Percentiles rank a stretch among this genome's conserved stretches.
phyloP scores from a whole-genome alignment of 768 basidiomycete species.

The Baorangia bicolor region DNA sequence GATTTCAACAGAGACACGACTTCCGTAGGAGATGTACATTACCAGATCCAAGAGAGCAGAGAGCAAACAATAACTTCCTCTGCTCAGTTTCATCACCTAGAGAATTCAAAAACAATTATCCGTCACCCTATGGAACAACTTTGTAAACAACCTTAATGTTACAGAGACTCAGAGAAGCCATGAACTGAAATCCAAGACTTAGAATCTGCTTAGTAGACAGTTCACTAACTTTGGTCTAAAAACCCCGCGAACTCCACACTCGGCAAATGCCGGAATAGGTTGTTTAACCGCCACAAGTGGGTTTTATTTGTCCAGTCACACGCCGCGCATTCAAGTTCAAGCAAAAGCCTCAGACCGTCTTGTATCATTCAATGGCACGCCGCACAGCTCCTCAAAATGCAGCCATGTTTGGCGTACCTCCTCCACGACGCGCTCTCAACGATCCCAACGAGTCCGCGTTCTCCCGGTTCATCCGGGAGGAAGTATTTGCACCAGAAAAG shows the following conservation, averaged over 20 bases:
- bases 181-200: not conserved
- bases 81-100: not conserved
- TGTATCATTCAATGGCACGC: slow-evolving; percentile 57
- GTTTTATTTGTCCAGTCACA: not conserved
- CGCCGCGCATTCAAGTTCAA: not conserved
- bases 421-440: slow-evolving; percentile 41
- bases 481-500: slow-evolving; percentile 74
- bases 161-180: not conserved
- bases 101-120: not conserved
- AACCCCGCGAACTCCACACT: slow-evolving; percentile 1
- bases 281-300: not conserved
- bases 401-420: slow-evolving; percentile 46
- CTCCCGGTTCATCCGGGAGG: slow-evolving; percentile 52
- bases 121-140: not conserved
- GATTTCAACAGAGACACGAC: not conserved
- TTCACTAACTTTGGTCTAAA: not conserved
- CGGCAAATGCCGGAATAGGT: slow-evolving; percentile 16
- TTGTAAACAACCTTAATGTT: not conserved
- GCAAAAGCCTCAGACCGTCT: not conserved
- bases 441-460: slow-evolving; percentile 67
- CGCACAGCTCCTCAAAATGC: slow-evolving; percentile 58
- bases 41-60: not conserved
- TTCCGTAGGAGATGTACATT: not conserved
- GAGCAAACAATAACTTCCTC: not conserved
- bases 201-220: too few relatives aligned